Base-by-base conservation (phyloP, 805 yeast genomes). In the Middelhovenomyces tepae region DNA sequence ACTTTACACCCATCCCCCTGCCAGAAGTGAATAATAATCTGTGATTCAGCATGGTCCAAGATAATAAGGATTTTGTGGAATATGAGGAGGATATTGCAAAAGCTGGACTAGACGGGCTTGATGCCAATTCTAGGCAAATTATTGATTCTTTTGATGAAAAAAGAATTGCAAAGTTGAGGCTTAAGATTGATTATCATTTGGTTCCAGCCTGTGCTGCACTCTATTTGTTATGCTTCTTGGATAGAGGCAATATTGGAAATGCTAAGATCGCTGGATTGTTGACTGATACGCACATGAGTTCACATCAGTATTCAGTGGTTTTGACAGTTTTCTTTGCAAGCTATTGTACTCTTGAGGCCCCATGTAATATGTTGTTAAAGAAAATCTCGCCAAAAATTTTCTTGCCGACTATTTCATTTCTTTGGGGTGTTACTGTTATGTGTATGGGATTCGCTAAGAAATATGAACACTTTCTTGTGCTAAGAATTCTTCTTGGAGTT, bases 201-300 rank as follows among this genome's bases (percentile, higher is more conserved):
- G n/a, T 21, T n/a, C 23, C 23, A n/a, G 23, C 23, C n/a, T 21
- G 23, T 21, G 23, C 23, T 21, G n/a, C n/a, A n/a, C 23, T 21
- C 23, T 21, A 21, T 21, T n/a, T 21, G 9, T n/a, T 21, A 9
- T 21, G 23, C 23, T 21, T 21, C 23, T 52, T 73, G 36, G 79
- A 73, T 50, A 62, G 71, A 38, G 67, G 75, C 9, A 73, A 72
- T 46, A 69, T 73, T 34, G 78, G 78, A 43, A 73, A 73, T 46
- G 78, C 78, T 7, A 62, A 62, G 26, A 60, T 69, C 2, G 77
- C 74, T 9, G 78, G 79, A 3, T 42, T 73, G 39, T 15, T 32
- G 4, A 32, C 36, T 6, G 39, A 36, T 18, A 32, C 36, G 2
- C 32, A 31, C 23, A 27, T 36, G 6, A 38, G 42, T 7, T 64